Conservation (phyloP, 495 filamentous ascomycete genomes). For the Penicillium canescens region DNA sequence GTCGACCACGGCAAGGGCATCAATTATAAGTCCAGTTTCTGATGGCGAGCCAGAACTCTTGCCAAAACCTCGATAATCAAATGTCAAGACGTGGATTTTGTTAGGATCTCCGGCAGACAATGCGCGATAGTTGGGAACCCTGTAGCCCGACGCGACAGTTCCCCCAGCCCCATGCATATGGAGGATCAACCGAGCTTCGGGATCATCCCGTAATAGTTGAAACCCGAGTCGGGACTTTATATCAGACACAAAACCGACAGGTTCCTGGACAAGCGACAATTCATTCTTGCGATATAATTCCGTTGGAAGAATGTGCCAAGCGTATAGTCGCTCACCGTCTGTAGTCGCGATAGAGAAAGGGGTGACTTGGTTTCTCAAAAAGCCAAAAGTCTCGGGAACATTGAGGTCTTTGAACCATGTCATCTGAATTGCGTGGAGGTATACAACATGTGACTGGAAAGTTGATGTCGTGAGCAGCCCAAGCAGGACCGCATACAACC, state of each 20-base stretch:
- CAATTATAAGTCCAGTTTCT: constrained; percentile 67
- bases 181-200: constrained; percentile 59
- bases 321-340: constrained; percentile 59
- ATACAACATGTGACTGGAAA: constrained; percentile 50
- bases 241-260: constrained; percentile 49
- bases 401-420: constrained; percentile 52
- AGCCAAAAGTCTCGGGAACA: constrained; percentile 49
- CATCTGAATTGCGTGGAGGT: constrained; percentile 47
- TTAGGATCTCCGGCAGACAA: constrained; percentile 56
- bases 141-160: constrained; percentile 62
- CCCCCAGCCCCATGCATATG: constrained; percentile 59
- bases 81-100: constrained; percentile 60
- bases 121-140: constrained; percentile 62
- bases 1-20: constrained; percentile 62
- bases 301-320: constrained; percentile 74
- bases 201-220: constrained; percentile 61
- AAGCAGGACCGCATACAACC: constrained; percentile 37
- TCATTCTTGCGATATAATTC: constrained; percentile 61
- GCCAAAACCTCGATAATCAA: constrained; percentile 84
- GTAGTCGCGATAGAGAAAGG: constrained; percentile 62
- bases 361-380: constrained; percentile 62
- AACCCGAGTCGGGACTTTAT: constrained; percentile 58
- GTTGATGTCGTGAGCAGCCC: constrained; percentile 44
- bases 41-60: constrained; percentile 68
- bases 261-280: constrained; percentile 47